These are phyloP conservation scores for Angophora floribunda DNA, from an alignment of 345 rosid genomes.

Conservation along the genomic window DNA sequence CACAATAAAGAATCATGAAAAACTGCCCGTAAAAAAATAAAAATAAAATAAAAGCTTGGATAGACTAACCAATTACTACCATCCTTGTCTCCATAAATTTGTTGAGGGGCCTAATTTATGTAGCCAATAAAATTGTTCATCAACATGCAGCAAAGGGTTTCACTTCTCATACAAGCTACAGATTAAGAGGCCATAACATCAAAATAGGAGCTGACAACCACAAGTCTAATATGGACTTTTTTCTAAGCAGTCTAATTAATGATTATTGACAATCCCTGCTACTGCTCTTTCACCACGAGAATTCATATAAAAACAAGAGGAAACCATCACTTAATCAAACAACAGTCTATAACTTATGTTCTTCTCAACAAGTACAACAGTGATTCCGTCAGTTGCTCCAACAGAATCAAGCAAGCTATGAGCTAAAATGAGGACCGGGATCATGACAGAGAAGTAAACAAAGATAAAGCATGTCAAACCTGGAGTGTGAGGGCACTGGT, in stretches of 20 bases:
- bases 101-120: neutral
- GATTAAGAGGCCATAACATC: neutral
- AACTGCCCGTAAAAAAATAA: neutral
- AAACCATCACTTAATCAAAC: neutral
- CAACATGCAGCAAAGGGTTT: neutral
- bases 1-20: neutral
- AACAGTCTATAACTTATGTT: neutral
- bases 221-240: neutral
- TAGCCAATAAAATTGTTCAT: neutral
- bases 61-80: neutral
- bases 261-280: neutral
- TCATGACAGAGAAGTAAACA: neutral
- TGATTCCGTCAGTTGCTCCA: neutral
- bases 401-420: neutral
- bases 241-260: neutral
- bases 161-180: neutral
- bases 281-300: neutral
- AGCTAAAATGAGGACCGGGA: neutral
- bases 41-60: neutral
- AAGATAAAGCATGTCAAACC: slow-evolving; percentile 20
- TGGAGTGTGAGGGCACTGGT: slow-evolving; percentile 93
- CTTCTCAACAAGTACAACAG: neutral
- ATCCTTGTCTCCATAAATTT: neutral
- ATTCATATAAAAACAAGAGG: neutral
- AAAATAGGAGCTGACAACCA: neutral